A percentile compares a stretch with the other conserved stretches of the same genome.
Evolutionary conservation across 169 alveolate species (phyloP).

Genomic region (Toxoplasma gondii): DNA sequence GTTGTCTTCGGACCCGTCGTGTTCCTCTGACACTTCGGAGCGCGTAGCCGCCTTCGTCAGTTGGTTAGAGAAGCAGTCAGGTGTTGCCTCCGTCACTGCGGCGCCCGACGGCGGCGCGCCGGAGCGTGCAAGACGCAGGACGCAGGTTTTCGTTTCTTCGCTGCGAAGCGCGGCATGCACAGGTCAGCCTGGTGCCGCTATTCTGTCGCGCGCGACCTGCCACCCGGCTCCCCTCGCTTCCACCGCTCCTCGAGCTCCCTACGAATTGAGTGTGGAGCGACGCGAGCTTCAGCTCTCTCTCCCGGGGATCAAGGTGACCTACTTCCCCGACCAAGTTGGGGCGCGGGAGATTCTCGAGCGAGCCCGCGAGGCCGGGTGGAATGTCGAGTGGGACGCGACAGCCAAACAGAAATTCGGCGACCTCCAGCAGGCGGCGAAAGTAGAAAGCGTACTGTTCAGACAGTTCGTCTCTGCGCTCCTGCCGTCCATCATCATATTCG

Average conservation of each 20-base stretch:
- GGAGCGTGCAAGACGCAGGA: not conserved
- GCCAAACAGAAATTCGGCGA: not conserved
- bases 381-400: not conserved
- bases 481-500: not conserved
- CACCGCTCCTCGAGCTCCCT: not conserved
- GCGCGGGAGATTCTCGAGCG: not conserved
- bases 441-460: not conserved
- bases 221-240: not conserved
- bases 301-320: not conserved
- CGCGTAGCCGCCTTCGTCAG: not conserved
- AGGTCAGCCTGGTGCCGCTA: too few species aligned
- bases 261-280: not conserved
- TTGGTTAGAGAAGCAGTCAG: not conserved
- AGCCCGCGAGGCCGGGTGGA: not conserved
- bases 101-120: not conserved
- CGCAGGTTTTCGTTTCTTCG: not conserved
- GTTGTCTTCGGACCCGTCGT: not conserved
- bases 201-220: too few species aligned
- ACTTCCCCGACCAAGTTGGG: not conserved
- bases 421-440: conserved; percentile 8
- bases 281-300: not conserved
- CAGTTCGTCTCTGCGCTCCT: not conserved
- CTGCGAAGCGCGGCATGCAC: not conserved
- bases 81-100: not conserved
- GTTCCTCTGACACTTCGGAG: not conserved